These are phyloP conservation scores for Rossbeevera mucosa DNA, from an alignment of 768 basidiomycete genomes.

Conservation along the genomic window DNA sequence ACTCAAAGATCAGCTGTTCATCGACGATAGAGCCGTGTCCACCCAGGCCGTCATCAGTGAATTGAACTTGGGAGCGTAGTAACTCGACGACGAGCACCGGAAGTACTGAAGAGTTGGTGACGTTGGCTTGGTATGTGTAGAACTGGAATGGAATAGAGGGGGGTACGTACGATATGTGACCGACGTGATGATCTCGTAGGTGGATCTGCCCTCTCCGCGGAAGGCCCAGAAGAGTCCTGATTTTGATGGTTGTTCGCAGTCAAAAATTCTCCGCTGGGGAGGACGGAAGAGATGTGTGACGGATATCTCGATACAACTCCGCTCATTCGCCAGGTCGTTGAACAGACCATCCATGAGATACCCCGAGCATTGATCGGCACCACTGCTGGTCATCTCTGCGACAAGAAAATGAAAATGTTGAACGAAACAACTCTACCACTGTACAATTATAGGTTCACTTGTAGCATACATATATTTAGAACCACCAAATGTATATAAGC, in stretches of 20 bases:
- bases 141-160: slow-evolving; percentile 33
- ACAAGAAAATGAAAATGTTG: too few species aligned
- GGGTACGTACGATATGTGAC: slow-evolving; percentile 38
- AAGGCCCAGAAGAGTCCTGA: slow-evolving; percentile 53
- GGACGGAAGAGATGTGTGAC: slow-evolving; percentile 19
- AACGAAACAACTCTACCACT: too few species aligned
- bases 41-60: slow-evolving; percentile 44
- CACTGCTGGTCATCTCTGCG: too few species aligned
- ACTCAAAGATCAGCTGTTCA: slow-evolving; percentile 12
- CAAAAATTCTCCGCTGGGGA: slow-evolving; percentile 37
- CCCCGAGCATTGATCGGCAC: too few species aligned
- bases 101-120: slow-evolving; percentile 27
- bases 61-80: slow-evolving; percentile 31
- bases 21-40: slow-evolving; percentile 27
- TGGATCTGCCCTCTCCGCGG: slow-evolving; percentile 49
- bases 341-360: too few species aligned
- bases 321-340: too few species aligned
- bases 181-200: slow-evolving; percentile 43
- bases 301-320: too few species aligned
- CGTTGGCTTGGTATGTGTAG: slow-evolving; percentile 28
- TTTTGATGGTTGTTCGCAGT: slow-evolving; percentile 39
- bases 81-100: slow-evolving; percentile 32
- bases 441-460: too few species aligned
- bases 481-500: too few species aligned
- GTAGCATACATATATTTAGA: too few species aligned